Evolutionary conservation across 2,329 filamentous ascomycete genomes (phyloP).

Genomic region (Allantophomopsis cytisporea): DNA sequence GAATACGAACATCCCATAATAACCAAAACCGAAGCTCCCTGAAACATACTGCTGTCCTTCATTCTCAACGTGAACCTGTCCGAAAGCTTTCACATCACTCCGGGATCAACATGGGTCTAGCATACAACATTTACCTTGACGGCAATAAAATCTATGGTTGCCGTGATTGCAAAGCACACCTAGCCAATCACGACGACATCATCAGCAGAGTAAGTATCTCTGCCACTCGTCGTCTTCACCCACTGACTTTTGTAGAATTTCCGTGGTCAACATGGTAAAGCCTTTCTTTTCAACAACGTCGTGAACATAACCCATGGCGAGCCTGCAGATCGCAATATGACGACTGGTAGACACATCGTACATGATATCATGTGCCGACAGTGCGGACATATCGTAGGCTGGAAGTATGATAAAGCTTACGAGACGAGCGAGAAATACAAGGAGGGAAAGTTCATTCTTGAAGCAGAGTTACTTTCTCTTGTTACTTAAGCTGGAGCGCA

Average conservation of each 20-base stretch:
- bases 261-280: conserved; percentile 94
- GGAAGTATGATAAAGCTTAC: conserved; percentile 98
- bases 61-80: too few relatives aligned
- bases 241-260: conserved; percentile 56
- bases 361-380: conserved; percentile 85
- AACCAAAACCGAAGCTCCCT: too few relatives aligned
- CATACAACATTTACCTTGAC: conserved; percentile 85
- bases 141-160: conserved; percentile 82
- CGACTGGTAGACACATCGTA: conserved; percentile 86
- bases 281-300: conserved; percentile 87
- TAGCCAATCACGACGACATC: conserved; percentile 91
- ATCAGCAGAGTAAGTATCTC: conserved; percentile 64
- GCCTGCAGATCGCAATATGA: conserved; percentile 94
- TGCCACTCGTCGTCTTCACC: conserved; percentile 1
- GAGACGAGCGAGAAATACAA: conserved; percentile 93
- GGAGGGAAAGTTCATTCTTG: conserved; percentile 94
- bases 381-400: conserved; percentile 86
- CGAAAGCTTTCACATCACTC: neutral
- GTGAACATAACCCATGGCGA: conserved; percentile 81
- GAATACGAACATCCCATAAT: too few relatives aligned
- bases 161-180: conserved; percentile 89
- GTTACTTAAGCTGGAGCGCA: conserved; percentile 33
- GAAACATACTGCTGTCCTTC: too few relatives aligned
- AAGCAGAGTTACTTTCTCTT: conserved; percentile 76
- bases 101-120: conserved; percentile 55